Percentiles rank a stretch among this genome's conserved stretches.
These are phyloP conservation scores for Stagonosporopsis tanaceti DNA, from an alignment of 2,329 filamentous ascomycete species.

Conservation along the genomic window DNA sequence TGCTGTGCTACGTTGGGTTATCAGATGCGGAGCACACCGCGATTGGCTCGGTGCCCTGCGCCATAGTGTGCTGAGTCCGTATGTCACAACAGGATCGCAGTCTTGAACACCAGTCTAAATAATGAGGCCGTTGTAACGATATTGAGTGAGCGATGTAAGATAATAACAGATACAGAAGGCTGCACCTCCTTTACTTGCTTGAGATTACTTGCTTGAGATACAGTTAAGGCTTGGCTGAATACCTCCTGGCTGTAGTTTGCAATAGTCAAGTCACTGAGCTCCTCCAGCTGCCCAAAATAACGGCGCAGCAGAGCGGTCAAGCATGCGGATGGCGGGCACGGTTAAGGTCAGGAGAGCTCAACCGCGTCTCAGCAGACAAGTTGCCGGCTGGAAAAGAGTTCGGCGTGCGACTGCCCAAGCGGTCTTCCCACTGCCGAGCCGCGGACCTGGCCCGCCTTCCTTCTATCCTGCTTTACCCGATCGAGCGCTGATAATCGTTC, in stretches of 20 bases:
- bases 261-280: not conserved
- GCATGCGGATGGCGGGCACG: not conserved
- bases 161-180: too few species aligned
- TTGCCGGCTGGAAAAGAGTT: constrained; percentile 13
- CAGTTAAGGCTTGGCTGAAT: too few species aligned
- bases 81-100: too few species aligned
- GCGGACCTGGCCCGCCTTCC: constrained; percentile 12
- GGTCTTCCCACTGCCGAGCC: not conserved
- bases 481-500: constrained; percentile 14
- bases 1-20: constrained; percentile 3
- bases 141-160: too few species aligned
- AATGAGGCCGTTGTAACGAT: too few species aligned
- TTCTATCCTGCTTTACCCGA: constrained; percentile 16
- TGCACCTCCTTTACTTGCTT: too few species aligned
- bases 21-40: constrained; percentile 20
- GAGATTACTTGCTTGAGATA: too few species aligned
- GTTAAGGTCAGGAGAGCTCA: constrained; percentile 13
- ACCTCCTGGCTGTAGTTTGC: too few species aligned
- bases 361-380: constrained; percentile 9
- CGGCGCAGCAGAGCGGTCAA: constrained; percentile 8
- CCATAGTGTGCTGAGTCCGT: constrained; percentile 7
- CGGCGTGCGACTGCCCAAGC: not conserved
- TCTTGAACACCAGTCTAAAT: too few species aligned
- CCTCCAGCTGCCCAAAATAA: constrained; percentile 14
- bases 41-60: constrained; percentile 5